Base-by-base conservation (phyloP, 768 basidiomycete genomes). In the Pholiota molesta region DNA sequence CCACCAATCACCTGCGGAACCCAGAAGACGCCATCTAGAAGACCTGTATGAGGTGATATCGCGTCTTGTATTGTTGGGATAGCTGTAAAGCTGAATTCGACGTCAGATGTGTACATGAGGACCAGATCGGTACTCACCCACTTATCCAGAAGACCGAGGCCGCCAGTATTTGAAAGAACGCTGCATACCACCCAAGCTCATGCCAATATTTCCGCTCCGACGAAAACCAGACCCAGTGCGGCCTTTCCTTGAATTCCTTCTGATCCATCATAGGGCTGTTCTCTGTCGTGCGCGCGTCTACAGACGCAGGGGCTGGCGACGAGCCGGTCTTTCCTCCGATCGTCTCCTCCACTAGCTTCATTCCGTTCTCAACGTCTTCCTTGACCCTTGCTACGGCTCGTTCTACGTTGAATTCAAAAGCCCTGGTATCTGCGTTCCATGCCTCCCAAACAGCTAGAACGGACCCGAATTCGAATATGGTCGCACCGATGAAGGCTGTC, bases 81-180 rank as follows among this genome's bases (percentile, higher is more conserved):
- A 4, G 73, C 73, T 17, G 78, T 77, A 55, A 76, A 77, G 16
- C 77, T 74, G 67, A 47, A 10, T 14, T 9, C 10, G 1, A 17
- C 6, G 9, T 55, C n/a, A 40, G 19, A 42, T 28, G 8, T 66
- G 19, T 14, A 44, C 59, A 68, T 19, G 44, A 71, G 73, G 37
- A 8, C 3, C 16, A 42, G 37, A 8, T 5, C 16, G 39, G 19
- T n/a, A 37, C 72, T 13, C 31, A 78, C 78, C 78, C 83, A 69
- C 71, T 77, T 37, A 86, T 80, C 87, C 86, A 89, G 74, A 89
- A 88, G 51, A 88, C 79, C 0, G 81, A 81, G 0, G 87, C 87
- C 0, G 80, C 86, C 57, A 73, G 77, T 33, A 86, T 69, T 67
- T 89, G 87, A 23, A 80, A 72, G 59, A 82, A 75, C 0, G 80